phyloP scores from a whole-genome alignment of 352 stramenopile species.

The Phytophthora colocasiae region DNA sequence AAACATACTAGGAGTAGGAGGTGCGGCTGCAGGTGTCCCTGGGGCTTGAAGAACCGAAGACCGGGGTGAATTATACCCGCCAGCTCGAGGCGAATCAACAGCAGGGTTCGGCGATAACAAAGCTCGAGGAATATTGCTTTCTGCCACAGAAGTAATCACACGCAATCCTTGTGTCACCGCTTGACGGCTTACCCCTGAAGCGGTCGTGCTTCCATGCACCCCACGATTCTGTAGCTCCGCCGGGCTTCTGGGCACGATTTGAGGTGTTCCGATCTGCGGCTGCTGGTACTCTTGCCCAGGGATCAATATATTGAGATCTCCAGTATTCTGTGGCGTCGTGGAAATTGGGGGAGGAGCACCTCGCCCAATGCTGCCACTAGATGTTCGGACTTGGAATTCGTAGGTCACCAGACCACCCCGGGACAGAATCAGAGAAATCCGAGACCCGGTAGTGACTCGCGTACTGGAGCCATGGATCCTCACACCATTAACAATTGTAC shows the following conservation, averaged over 20 bases:
- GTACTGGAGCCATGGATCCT: conserved; percentile 83
- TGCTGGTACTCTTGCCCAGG: conserved; percentile 81
- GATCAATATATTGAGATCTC: conserved; percentile 54
- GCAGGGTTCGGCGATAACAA: conserved; percentile 88
- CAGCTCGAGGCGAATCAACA: conserved; percentile 81
- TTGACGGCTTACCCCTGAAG: conserved; percentile 39
- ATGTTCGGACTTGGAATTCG: conserved; percentile 78
- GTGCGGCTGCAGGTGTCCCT: conserved; percentile 65
- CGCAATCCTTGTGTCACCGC: conserved; percentile 73
- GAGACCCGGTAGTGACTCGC: conserved; percentile 68
- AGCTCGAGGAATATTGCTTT: conserved; percentile 81
- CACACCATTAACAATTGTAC: conserved; percentile 90
- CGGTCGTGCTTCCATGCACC: conserved; percentile 33
- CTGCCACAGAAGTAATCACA: conserved; percentile 82
- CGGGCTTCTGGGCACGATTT: conserved; percentile 63
- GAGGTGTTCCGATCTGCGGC: conserved; percentile 42
- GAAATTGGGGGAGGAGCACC: conserved; percentile 61
- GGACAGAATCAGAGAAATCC: conserved; percentile 88
- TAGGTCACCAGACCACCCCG: conserved; percentile 86
- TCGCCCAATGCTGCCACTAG: conserved; percentile 10
- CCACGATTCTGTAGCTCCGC: conserved; percentile 87
- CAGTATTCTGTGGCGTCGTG: conserved; percentile 47
- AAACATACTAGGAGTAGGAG: conserved; percentile 63
- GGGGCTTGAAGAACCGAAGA: conserved; percentile 76
- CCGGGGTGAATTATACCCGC: conserved; percentile 80